Evolutionary conservation across 352 stramenopile genomes (phyloP).

Genomic region (Phytophthora hybrid): DNA sequence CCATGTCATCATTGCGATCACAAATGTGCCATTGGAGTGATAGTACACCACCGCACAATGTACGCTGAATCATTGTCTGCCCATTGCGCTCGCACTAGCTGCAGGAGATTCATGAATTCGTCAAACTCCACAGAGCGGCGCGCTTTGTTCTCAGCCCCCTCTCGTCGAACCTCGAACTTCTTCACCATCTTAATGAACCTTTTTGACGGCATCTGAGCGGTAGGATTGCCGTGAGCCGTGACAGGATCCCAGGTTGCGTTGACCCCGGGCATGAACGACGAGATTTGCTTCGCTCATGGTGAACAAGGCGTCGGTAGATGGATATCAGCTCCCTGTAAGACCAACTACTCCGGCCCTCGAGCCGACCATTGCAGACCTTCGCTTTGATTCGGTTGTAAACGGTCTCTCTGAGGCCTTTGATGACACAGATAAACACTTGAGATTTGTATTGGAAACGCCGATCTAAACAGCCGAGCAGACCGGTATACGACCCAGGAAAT

Average conservation of each 20-base stretch:
- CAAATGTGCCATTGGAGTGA: constrained; percentile 30
- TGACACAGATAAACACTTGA: too few species aligned
- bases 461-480: too few species aligned
- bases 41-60: constrained; percentile 19
- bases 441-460: too few species aligned
- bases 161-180: constrained; percentile 25
- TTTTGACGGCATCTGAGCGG: constrained; percentile 24
- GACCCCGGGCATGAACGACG: neutral
- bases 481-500: too few species aligned
- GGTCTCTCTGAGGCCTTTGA: too few species aligned
- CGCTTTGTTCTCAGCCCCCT: constrained; percentile 2
- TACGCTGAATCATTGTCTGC: neutral
- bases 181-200: constrained; percentile 15
- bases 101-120: constrained; percentile 13
- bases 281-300: too few species aligned
- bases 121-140: constrained; percentile 17
- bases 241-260: constrained; percentile 11
- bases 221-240: constrained; percentile 18
- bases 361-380: too few species aligned
- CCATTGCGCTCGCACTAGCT: neutral
- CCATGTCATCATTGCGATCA: constrained; percentile 35
- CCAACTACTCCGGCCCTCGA: too few species aligned
- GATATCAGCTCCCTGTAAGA: too few species aligned
- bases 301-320: too few species aligned
- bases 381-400: too few species aligned